phyloP scores from a whole-genome alignment of 1,139 yeast genomes.

The Zygosaccharomyces sapae region DNA sequence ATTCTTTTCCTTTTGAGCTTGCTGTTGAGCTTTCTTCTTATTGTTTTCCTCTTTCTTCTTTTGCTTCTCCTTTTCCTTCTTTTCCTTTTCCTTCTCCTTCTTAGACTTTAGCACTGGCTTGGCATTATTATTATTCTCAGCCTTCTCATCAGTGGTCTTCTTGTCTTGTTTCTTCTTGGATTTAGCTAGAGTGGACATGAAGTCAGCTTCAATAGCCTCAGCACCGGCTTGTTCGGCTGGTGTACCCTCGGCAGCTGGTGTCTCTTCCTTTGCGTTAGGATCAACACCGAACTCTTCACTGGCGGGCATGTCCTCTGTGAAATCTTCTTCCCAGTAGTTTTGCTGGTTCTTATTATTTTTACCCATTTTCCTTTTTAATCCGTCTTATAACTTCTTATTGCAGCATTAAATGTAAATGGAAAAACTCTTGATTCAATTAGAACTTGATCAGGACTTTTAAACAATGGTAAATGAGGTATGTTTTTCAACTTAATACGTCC shows the following conservation, averaged over 20 bases:
- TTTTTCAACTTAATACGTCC: not conserved
- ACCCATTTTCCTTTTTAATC: constrained; percentile 32
- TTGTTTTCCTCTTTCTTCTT: constrained; percentile 88
- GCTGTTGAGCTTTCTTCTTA: constrained; percentile 72
- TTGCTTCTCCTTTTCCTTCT: constrained; percentile 95
- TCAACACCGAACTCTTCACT: constrained; percentile 51
- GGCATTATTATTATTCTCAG: constrained; percentile 38
- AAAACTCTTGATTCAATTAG: not conserved
- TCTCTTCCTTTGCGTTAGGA: constrained; percentile 5
- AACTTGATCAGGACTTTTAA: not conserved
- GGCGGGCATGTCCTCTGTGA: constrained; percentile 52
- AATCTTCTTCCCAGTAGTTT: constrained; percentile 81
- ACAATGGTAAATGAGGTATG: not conserved
- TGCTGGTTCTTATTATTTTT: constrained; percentile 47
- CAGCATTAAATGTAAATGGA: not conserved
- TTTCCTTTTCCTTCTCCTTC: constrained; percentile 95
- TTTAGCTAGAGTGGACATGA: constrained; percentile 75
- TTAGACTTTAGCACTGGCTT: constrained; percentile 80
- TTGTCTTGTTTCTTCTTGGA: constrained; percentile 74
- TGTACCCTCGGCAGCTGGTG: constrained; percentile 35
- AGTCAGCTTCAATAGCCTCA: constrained; percentile 47
- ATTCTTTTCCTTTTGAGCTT: constrained; percentile 62
- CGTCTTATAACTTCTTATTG: not conserved
- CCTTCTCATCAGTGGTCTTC: constrained; percentile 49
- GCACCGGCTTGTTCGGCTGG: constrained; percentile 32